A percentile compares a stretch with the other conserved stretches of the same genome.
phyloP scores from a whole-genome alignment of 768 basidiomycete species.

The Gloeostereum incarnatum region DNA sequence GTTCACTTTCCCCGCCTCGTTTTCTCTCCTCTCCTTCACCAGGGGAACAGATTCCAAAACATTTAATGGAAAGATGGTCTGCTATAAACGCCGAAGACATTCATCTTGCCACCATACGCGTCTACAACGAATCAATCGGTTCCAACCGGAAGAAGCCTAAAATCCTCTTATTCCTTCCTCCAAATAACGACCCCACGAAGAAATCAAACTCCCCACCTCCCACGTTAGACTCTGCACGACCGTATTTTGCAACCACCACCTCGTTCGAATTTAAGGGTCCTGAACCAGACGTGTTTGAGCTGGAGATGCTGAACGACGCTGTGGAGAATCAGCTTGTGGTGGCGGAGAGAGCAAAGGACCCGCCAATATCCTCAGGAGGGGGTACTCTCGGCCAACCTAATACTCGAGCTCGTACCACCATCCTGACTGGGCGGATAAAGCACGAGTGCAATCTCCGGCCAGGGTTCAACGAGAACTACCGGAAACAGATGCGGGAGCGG shows the following conservation, averaged over 20 bases:
- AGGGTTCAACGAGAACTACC: conserved; percentile 55
- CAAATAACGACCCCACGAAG: conserved; percentile 43
- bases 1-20: conserved; percentile 10
- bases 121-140: conserved; percentile 52
- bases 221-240: conserved; percentile 13
- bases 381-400: conserved; percentile 31
- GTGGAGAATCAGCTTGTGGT: conserved; percentile 84
- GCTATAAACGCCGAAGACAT: conserved; percentile 63
- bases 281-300: conserved; percentile 69
- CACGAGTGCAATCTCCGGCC: conserved; percentile 75
- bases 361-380: conserved; percentile 26
- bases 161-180: conserved; percentile 60
- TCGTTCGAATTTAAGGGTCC: conserved; percentile 20
- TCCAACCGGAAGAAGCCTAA: conserved; percentile 47
- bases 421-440: conserved; percentile 71
- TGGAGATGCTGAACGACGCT: conserved; percentile 79
- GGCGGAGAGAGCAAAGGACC: conserved; percentile 71
- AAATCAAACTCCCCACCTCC: conserved; percentile 13
- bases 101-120: conserved; percentile 77
- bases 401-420: conserved; percentile 64
- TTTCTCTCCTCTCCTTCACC: conserved; percentile 4
- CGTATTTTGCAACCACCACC: conserved; percentile 21
- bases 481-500: conserved; percentile 64
- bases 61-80: conserved; percentile 83
- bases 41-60: conserved; percentile 64